Evolutionary conservation across 768 basidiomycete species (phyloP), one percentile per base, ranked within the genome.

Genomic region (Auricularia auricula-judae): DNA sequence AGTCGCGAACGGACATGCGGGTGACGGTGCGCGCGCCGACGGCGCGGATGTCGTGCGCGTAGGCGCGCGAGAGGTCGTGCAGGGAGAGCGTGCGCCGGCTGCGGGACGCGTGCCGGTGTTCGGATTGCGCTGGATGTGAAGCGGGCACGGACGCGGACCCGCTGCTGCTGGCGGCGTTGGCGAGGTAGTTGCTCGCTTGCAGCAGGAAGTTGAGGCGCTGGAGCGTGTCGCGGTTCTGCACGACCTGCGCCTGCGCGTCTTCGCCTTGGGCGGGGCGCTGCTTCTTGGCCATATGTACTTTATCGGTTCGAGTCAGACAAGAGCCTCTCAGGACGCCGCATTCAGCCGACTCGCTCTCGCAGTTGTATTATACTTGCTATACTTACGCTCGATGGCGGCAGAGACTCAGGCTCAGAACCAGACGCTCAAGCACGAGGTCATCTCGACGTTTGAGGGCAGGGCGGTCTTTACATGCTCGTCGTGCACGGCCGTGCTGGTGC

Each of bases 171-270:
- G 68, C 36, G 66, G 70, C 60, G 81, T 76, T 63, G 76, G 79
- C 65, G 21, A 91, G 76, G 66, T 86, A 86, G 12, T 82, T 78
- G 69, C 87, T 86, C 42, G 90, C 88, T 74, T 93, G 92, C 71
- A 89, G 92, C 42, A 93, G 81, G 72, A 89, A 93, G 74, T 89
- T 93, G 66, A 93, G 81, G 35, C 91, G 81, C 73, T 93, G 91
- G 23, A 91, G 80, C 59, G 89, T 83, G 70, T 93, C 92, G 35
- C 84, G 78, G 72, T 91, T 90, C 11, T 79, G 69, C 36, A 88
- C 79, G n/a, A 43, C 65, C 61, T 56, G 62, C 58, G 65, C 68
- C 65, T 82, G 88, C 4, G 86, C 86, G 8, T 70, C 74, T 18
- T 83, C 81, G 64, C 47, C 47, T 51, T 8, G 14, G 18, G 14